Conservation (phyloP, 2,329 filamentous ascomycete genomes). For the Hymenoscyphus scutula region DNA sequence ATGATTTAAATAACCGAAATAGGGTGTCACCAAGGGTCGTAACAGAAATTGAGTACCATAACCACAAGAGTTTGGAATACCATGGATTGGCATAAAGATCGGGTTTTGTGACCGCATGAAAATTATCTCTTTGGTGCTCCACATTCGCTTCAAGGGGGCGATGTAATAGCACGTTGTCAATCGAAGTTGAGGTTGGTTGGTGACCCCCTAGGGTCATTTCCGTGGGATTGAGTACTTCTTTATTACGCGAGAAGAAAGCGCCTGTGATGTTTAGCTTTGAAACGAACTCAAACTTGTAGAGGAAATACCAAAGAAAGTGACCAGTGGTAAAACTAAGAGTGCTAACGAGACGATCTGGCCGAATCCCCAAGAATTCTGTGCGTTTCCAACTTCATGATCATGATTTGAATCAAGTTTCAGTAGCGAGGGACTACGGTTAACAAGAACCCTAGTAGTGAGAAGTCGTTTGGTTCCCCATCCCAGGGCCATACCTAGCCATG, state of each 20-base stretch:
- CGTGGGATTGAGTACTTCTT: too few species aligned
- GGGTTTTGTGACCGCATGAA: background rate
- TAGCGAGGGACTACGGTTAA: too few species aligned
- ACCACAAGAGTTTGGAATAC: background rate
- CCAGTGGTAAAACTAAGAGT: constrained; percentile 4
- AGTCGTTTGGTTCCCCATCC: background rate
- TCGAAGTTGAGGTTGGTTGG: background rate
- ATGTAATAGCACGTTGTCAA: background rate
- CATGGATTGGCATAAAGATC: background rate
- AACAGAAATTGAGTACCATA: background rate
- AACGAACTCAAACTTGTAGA: background rate
- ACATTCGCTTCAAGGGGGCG: background rate
- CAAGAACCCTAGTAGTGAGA: background rate
- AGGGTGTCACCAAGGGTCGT: background rate
- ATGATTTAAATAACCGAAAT: background rate
- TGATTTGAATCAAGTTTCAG: background rate
- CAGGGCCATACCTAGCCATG: background rate
- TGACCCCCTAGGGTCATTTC: background rate
- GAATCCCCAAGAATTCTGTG: constrained; percentile 7
- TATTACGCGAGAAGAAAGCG: too few species aligned
- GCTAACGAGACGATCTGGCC: constrained; percentile 3
- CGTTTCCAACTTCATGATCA: background rate
- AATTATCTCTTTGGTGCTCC: background rate
- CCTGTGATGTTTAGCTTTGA: background rate
- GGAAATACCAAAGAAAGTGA: constrained; percentile 1